Evolutionary conservation across 305 asterid species (phyloP).

Genomic region (Nicotiana rustica): DNA sequence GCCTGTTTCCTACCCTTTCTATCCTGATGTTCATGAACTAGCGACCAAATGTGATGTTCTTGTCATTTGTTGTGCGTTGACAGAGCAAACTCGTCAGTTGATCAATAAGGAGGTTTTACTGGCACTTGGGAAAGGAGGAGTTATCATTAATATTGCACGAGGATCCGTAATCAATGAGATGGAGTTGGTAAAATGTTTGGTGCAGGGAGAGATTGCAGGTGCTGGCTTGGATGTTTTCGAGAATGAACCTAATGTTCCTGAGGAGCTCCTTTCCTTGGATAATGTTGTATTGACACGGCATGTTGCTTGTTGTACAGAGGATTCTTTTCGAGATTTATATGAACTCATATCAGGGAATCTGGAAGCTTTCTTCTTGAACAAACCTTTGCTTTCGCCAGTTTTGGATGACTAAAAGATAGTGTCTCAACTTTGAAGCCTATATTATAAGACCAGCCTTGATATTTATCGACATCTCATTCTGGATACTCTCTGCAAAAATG

Average conservation of each 20-base stretch:
- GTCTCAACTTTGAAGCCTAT: neutral
- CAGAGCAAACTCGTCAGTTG: slow-evolving; percentile 64
- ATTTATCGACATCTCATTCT: neutral
- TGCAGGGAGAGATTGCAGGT: slow-evolving; percentile 47
- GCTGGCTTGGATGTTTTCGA: slow-evolving; percentile 52
- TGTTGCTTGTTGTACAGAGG: slow-evolving; percentile 40
- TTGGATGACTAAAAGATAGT: neutral
- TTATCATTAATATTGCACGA: slow-evolving; percentile 68
- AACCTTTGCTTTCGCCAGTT: slow-evolving; percentile 45
- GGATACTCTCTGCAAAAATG: neutral
- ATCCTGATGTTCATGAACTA: slow-evolving; percentile 46
- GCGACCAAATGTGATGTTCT: slow-evolving; percentile 61
- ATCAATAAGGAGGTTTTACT: slow-evolving; percentile 66
- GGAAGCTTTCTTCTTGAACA: slow-evolving; percentile 51
- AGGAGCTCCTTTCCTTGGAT: slow-evolving; percentile 51
- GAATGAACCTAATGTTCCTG: slow-evolving; percentile 51
- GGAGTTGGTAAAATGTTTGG: slow-evolving; percentile 49
- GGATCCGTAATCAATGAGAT: slow-evolving; percentile 57
- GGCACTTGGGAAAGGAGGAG: slow-evolving; percentile 67
- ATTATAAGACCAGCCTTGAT: neutral
- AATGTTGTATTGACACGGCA: slow-evolving; percentile 72
- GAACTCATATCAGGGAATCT: slow-evolving; percentile 42
- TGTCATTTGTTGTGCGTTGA: slow-evolving; percentile 65
- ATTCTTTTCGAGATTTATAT: slow-evolving; percentile 36
- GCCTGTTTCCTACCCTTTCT: slow-evolving; percentile 49